Base-by-base conservation (phyloP, 495 filamentous ascomycete genomes). In the Oleoguttula mirabilis region DNA sequence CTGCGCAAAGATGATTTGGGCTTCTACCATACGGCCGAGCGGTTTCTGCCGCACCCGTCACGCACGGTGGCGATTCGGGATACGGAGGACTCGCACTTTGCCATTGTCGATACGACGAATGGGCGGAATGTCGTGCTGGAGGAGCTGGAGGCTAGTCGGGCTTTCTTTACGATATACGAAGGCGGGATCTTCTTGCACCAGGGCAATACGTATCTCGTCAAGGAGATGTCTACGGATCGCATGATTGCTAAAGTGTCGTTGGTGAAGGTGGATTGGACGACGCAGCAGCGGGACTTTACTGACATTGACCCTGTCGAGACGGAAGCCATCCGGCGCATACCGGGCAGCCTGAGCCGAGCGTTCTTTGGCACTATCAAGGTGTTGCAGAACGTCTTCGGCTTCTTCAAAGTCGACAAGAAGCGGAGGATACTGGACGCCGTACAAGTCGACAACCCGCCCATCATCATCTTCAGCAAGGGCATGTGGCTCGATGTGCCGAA, bases 111-210 rank as follows among this genome's bases (percentile, higher is more conserved):
- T 68, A 82, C 76, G 27, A 92, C 82, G 0, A 72, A 88, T 48
- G 73, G 75, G 36, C 75, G 74, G 27, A 95, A 96, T 60, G 58
- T 78, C 2, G 79, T 99, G 4, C 72, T 99, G 3, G 90, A 99
- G 67, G 85, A 94, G 60, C 72, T 96, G n/a, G 90, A 96, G 59
- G 85, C 86, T 12, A 90, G 85, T 4, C 78, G 92, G 14, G 90
- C 92, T 2, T 86, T 86, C 62, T 95, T 96, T 63, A 92, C 86
- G 30, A 76, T 96, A 50, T 96, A 96, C 58, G 88, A 96, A 66
- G 90, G 92, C 21, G 90, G 84, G 41, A 94, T 99, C 48, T 99
- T 94, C 70, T 73, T 96, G 4, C 92, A 96, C 60, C 88, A 95
- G 67, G 90, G 90, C 40, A 73, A 76, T 43, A 90, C 78, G 2